A percentile compares a stretch with the other conserved stretches of the same genome.
Evolutionary conservation across 257 asterid genomes (phyloP).

Genomic region (Capsicum rhomboideum): DNA sequence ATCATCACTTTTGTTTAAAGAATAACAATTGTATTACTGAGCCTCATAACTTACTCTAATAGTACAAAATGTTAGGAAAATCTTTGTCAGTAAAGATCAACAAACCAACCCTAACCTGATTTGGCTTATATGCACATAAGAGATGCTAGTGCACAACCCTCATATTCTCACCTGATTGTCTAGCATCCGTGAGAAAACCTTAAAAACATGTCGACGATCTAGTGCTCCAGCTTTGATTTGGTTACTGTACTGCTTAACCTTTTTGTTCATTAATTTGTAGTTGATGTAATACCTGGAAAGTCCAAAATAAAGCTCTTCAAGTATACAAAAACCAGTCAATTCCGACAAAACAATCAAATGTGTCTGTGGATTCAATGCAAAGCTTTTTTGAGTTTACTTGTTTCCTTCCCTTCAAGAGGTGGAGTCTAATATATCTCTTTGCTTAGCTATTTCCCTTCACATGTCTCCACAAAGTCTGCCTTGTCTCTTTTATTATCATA

Average conservation of each 20-base stretch:
- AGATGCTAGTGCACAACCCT: neutral
- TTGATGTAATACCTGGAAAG: constrained; percentile 80
- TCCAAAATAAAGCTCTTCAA: constrained; percentile 1
- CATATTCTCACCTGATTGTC: constrained; percentile 61
- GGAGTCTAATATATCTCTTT: neutral
- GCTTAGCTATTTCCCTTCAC: neutral
- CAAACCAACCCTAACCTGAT: neutral
- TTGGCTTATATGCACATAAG: neutral
- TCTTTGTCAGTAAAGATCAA: neutral
- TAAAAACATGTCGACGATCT: constrained; percentile 69
- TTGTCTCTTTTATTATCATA: neutral
- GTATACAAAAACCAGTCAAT: neutral
- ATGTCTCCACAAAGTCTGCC: neutral
- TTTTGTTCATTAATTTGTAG: constrained; percentile 94
- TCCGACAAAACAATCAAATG: neutral
- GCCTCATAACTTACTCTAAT: neutral
- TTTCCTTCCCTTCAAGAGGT: neutral
- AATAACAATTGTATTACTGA: neutral
- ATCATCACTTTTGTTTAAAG: neutral
- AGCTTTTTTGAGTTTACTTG: neutral
- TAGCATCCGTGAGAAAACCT: constrained; percentile 88
- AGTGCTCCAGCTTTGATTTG: constrained; percentile 67
- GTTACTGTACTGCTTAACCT: constrained; percentile 60
- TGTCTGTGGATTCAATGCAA: neutral
- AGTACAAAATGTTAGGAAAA: neutral